A percentile compares a stretch with the other conserved stretches of the same genome.
Evolutionary conservation across 768 basidiomycete genomes (phyloP).

Genomic region (Myochromella boudieri): DNA sequence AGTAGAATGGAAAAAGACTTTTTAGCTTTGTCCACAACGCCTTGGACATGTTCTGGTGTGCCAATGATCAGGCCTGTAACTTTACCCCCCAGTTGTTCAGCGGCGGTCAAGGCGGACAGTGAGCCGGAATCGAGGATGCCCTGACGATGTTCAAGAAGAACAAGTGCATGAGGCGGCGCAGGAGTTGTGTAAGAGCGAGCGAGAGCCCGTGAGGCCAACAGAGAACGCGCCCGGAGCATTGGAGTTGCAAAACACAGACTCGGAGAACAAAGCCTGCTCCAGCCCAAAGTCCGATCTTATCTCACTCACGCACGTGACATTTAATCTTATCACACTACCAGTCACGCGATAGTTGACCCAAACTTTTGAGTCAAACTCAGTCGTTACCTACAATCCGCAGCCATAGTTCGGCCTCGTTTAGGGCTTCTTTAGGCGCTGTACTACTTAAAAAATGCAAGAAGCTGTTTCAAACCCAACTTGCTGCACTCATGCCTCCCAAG

Average conservation of each 20-base stretch:
- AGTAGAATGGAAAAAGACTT: conserved; percentile 47
- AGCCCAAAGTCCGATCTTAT: conserved; percentile 16
- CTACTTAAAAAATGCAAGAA: conserved; percentile 1
- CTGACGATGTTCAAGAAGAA: conserved; percentile 86
- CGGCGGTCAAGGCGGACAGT: conserved; percentile 90
- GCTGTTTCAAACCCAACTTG: conserved; percentile 5
- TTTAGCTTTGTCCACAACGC: conserved; percentile 73
- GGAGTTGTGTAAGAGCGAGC: conserved; percentile 59
- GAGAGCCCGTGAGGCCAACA: conserved; percentile 13
- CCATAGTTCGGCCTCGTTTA: no score
- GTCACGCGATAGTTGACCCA: no score
- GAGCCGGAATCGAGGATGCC: conserved; percentile 83
- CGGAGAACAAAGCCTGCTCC: conserved; percentile 21
- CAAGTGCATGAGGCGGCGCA: conserved; percentile 69
- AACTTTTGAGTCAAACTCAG: no score
- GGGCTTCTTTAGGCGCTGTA: conserved; percentile 16
- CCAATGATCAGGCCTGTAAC: conserved; percentile 80
- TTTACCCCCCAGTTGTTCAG: conserved; percentile 79
- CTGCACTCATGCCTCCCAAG: background rate
- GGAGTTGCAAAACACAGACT: conserved; percentile 4
- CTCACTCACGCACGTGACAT: conserved; percentile 6
- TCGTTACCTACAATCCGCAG: no score
- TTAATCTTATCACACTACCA: background rate
- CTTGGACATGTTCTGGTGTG: conserved; percentile 62
- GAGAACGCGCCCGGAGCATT: conserved; percentile 20